phyloP scores from a whole-genome alignment of 1,139 yeast genomes.

The Suhomyces ambrosiae region DNA sequence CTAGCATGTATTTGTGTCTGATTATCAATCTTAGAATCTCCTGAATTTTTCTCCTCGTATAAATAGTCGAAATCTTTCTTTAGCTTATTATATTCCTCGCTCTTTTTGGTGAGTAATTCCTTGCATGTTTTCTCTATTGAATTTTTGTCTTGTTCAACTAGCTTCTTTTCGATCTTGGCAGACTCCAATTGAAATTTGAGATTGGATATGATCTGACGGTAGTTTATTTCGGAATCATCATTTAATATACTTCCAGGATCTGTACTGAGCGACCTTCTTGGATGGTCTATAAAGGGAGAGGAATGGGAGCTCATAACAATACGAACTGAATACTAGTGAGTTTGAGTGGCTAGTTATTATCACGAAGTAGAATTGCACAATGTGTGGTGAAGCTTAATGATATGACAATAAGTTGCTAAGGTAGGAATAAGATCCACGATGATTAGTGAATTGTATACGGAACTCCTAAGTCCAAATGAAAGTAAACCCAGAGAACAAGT shows the following conservation, averaged over 20 bases:
- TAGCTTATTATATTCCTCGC: constrained; percentile 36
- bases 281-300: constrained; percentile 50
- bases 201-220: constrained; percentile 22
- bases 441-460: too few species aligned
- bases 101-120: constrained; percentile 32
- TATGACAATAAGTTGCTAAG: too few species aligned
- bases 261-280: constrained; percentile 17
- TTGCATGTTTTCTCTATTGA: constrained; percentile 32
- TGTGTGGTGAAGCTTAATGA: too few species aligned
- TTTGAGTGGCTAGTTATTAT: too few species aligned
- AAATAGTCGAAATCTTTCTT: constrained; percentile 60
- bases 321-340: too few species aligned
- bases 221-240: constrained; percentile 14
- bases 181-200: constrained; percentile 33
- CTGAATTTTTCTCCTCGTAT: constrained; percentile 54
- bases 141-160: constrained; percentile 37
- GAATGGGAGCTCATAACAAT: constrained; percentile 24
- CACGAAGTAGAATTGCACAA: too few species aligned
- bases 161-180: constrained; percentile 36
- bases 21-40: constrained; percentile 53
- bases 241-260: constrained; percentile 5
- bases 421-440: too few species aligned
- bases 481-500: too few species aligned
- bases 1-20: constrained; percentile 49
- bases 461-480: too few species aligned